Conservation (phyloP, 352 stramenopile species). For the Aphanomyces cochlioides region DNA sequence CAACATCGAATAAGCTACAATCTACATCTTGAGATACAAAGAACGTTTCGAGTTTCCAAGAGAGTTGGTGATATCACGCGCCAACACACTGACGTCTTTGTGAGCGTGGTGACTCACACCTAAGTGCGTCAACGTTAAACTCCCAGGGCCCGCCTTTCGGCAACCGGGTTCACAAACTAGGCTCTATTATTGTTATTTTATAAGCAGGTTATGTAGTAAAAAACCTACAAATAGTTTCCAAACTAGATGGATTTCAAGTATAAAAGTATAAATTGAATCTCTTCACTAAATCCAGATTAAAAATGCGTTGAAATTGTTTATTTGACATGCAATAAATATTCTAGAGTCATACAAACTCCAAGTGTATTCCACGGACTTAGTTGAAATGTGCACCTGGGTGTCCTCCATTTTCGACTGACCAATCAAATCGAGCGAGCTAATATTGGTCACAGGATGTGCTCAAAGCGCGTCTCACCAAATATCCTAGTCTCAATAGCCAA, state of each 20-base stretch:
- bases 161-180: not conserved
- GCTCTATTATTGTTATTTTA: not conserved
- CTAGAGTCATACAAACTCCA: not conserved
- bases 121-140: too few species aligned
- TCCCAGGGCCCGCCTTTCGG: not conserved
- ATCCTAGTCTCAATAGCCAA: conserved; percentile 20
- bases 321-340: conserved; percentile 11
- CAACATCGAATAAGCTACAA: not conserved
- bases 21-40: not conserved
- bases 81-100: not conserved
- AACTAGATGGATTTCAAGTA: not conserved
- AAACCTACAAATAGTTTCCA: not conserved
- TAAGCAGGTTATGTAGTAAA: not conserved
- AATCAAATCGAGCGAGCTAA: conserved; percentile 14
- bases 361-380: not conserved
- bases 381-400: not conserved
- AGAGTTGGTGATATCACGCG: not conserved
- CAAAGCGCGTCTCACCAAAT: conserved; percentile 2
- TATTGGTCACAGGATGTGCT: conserved; percentile 16
- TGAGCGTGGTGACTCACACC: too few species aligned
- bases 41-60: not conserved
- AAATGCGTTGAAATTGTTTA: not conserved
- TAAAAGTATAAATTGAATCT: not conserved
- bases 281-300: too few species aligned
- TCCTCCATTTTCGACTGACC: not conserved